A percentile compares a stretch with the other conserved stretches of the same genome.
Conservation (phyloP, 768 basidiomycete genomes). For the Gloeostereum incarnatum region DNA sequence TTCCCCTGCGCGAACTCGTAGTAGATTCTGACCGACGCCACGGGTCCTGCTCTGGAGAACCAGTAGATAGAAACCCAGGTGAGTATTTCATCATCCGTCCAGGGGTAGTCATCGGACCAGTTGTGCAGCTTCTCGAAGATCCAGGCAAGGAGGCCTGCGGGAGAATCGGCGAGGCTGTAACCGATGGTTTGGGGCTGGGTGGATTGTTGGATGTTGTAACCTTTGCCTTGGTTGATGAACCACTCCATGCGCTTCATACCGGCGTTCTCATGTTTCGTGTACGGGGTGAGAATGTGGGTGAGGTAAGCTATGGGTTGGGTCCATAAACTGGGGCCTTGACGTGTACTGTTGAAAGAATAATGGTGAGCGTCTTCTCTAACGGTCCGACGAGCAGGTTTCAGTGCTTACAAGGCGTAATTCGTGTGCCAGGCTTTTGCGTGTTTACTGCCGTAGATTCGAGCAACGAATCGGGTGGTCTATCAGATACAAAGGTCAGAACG, state of each 20-base stretch:
- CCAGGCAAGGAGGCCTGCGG: slow-evolving; percentile 27
- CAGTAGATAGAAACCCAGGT: slow-evolving; percentile 33
- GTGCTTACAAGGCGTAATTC: slow-evolving; percentile 16
- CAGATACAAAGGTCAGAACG: neutral
- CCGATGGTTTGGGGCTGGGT: slow-evolving; percentile 27
- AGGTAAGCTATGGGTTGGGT: slow-evolving; percentile 16
- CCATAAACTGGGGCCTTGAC: slow-evolving; percentile 11
- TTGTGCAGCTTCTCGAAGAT: slow-evolving; percentile 23
- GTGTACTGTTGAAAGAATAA: no score
- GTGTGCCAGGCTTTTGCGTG: slow-evolving; percentile 24
- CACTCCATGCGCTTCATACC: slow-evolving; percentile 2
- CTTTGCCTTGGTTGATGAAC: slow-evolving; percentile 8
- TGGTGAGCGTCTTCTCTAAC: no score
- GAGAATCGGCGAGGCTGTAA: slow-evolving; percentile 31
- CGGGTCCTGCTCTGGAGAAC: slow-evolving; percentile 31
- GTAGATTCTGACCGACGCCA: slow-evolving; percentile 31
- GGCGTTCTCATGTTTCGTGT: slow-evolving; percentile 9
- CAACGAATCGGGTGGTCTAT: slow-evolving; percentile 18
- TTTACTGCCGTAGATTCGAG: slow-evolving; percentile 14
- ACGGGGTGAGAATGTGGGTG: slow-evolving; percentile 16
- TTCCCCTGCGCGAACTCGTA: slow-evolving; percentile 17
- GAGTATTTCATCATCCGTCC: slow-evolving; percentile 36
- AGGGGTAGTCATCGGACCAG: slow-evolving; percentile 30
- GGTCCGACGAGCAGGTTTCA: neutral
- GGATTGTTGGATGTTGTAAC: slow-evolving; percentile 17